Base-by-base conservation (phyloP, 2,329 filamentous ascomycete species). In the Neoascochyta sp. region DNA sequence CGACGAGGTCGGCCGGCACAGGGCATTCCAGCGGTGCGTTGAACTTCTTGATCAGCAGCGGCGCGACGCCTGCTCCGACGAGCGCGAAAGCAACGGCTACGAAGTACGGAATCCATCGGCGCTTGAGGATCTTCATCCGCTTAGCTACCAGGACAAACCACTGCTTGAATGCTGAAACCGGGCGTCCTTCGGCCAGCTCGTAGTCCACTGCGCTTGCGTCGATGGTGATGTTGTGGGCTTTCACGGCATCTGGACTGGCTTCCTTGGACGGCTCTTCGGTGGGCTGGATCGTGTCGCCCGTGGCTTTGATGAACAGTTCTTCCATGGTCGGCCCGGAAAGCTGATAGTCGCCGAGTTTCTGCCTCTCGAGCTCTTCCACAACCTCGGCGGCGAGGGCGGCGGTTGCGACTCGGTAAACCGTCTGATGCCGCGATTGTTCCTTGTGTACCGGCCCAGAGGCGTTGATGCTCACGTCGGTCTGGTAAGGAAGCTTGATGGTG, bases 271-370 rank as follows among this genome's bases (percentile, higher is more conserved):
- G 74, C 1, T 27, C 21, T 14, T 43, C 39, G 4, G 15, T 8
- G 3, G 41, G 22, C 3, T 22, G 16, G 3, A 47, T 44, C 1
- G 32, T 39, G 13, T 93, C 86, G 47, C 88, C 84, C 0, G 86
- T 86, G 14, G 93, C 71, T 47, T 86, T 81, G 13, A 95, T 64
- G 59, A 95, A 95, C 0, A 94, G 85, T 47, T 94, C 87, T 56
- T 95, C 88, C 32, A 95, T 90, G 0, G 86, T 92, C 1, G 88
- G 88, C 0, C 86, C 86, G 7, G 82, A 85, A 39, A 94, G 83
- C 36, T 86, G 80, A 56, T 93, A 94, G 35, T 92, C 83, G 2
- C 67, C 67, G 16, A 92, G 71, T 0, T 78, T 76, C 2, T 70
- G 66, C 1, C 67, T 61, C 55, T 94, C 84, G 0, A 95, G 68